A percentile compares a stretch with the other conserved stretches of the same genome.
Conservation (phyloP, 2,329 filamentous ascomycete species). For the Aureobasidium sp. region DNA sequence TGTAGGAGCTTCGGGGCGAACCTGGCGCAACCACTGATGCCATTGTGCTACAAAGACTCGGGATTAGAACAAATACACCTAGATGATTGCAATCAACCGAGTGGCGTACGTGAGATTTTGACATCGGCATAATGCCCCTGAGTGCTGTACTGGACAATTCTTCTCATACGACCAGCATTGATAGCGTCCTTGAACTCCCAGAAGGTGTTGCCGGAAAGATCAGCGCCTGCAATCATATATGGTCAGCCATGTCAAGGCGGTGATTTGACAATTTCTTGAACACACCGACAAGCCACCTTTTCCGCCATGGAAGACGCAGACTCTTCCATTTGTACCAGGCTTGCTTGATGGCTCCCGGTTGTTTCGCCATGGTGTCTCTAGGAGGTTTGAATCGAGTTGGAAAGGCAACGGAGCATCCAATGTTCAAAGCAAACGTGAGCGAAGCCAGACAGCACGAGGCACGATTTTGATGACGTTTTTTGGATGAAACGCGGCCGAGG, state of each 20-base stretch:
- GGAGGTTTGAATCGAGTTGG: background rate
- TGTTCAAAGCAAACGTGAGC: background rate
- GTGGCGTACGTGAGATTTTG: slow-evolving; percentile 45
- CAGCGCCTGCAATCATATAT: slow-evolving; percentile 39
- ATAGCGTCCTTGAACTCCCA: slow-evolving; percentile 56
- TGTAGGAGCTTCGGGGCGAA: slow-evolving; percentile 46
- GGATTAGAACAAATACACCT: slow-evolving; percentile 1
- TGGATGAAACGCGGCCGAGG: slow-evolving; percentile 3
- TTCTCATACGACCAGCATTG: slow-evolving; percentile 44
- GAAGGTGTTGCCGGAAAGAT: slow-evolving; percentile 55
- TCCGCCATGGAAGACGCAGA: slow-evolving; percentile 53
- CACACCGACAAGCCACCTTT: slow-evolving; percentile 49
- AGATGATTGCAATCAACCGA: background rate
- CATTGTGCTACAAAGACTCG: slow-evolving; percentile 45
- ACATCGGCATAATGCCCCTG: slow-evolving; percentile 50
- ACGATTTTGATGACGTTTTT: slow-evolving; percentile 4
- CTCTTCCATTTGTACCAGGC: slow-evolving; percentile 57
- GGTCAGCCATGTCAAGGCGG: slow-evolving; percentile 6
- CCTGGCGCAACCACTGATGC: slow-evolving; percentile 60
- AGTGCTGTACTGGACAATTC: slow-evolving; percentile 49
- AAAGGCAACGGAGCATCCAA: background rate
- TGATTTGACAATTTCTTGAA: slow-evolving; percentile 11
- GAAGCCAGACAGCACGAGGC: background rate
- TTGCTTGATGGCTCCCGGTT: slow-evolving; percentile 29
- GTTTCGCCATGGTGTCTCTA: slow-evolving; percentile 26